phyloP scores from a whole-genome alignment of 163 green algal species.

The Smithsoniella earleae region DNA sequence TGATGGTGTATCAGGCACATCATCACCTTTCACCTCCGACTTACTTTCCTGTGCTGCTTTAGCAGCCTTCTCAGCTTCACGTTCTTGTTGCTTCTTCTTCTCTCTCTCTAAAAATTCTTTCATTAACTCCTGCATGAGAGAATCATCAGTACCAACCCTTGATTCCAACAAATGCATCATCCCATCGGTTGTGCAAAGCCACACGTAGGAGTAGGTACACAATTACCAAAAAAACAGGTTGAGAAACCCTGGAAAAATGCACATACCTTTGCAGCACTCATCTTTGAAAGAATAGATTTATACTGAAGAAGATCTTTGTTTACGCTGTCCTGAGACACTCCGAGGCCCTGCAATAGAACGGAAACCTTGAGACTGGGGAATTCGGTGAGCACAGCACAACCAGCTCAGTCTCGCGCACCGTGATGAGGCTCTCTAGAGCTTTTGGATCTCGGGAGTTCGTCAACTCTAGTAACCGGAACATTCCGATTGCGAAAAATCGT shows the following conservation, averaged over 20 bases:
- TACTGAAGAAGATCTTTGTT: slow-evolving; percentile 78
- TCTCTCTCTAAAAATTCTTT: slow-evolving; percentile 67
- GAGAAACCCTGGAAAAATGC: not conserved
- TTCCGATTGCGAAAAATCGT: slow-evolving; percentile 83
- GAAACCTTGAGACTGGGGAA: no score
- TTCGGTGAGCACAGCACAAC: no score
- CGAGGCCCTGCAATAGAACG: slow-evolving; percentile 34
- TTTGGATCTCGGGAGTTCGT: slow-evolving; percentile 59
- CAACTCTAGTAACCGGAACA: slow-evolving; percentile 69
- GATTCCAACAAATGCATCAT: no score
- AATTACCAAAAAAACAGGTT: not conserved
- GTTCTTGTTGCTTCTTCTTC: slow-evolving; percentile 66
- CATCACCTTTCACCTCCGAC: not conserved
- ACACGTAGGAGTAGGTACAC: not conserved
- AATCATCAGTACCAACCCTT: no score
- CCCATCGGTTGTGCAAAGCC: not conserved
- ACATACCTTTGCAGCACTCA: slow-evolving; percentile 72
- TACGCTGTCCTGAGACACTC: slow-evolving; percentile 51
- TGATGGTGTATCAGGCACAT: not conserved
- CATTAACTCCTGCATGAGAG: slow-evolving; percentile 40
- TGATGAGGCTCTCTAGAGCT: slow-evolving; percentile 63
- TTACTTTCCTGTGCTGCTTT: slow-evolving; percentile 29
- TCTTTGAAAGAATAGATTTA: slow-evolving; percentile 76
- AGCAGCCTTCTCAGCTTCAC: slow-evolving; percentile 47
- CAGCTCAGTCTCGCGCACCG: slow-evolving; percentile 40